Percentiles rank a stretch among this genome's conserved stretches.
phyloP scores from a whole-genome alignment of 139 green algal genomes.

The Coccomyxa sp. region DNA sequence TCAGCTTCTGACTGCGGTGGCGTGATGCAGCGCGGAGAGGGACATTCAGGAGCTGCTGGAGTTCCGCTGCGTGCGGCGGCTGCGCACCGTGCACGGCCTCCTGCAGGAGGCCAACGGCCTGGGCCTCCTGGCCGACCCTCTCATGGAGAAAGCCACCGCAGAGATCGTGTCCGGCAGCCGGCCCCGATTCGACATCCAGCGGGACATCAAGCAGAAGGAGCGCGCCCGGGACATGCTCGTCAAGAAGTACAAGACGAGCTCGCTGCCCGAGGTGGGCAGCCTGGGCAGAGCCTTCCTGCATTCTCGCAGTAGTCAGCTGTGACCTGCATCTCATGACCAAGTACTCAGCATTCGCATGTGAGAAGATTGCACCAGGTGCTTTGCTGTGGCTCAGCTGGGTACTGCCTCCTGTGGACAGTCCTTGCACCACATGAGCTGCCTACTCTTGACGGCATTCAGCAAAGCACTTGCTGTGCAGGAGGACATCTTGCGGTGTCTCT shows the following conservation, averaged over 20 bases:
- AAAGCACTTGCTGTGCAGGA: slow-evolving; percentile 53
- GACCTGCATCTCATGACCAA: background rate
- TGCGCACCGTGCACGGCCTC: slow-evolving; percentile 74
- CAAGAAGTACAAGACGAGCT: slow-evolving; percentile 46
- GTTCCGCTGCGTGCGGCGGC: slow-evolving; percentile 61
- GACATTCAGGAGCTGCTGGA: slow-evolving; percentile 75
- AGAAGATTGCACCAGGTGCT: too few relatives aligned
- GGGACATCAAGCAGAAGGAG: slow-evolving; percentile 88
- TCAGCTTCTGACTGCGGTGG: too few relatives aligned
- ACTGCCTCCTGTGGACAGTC: too few relatives aligned
- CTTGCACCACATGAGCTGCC: slow-evolving; percentile 5
- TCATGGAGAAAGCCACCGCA: slow-evolving; percentile 68
- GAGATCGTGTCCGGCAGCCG: slow-evolving; percentile 71
- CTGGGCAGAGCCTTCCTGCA: too few relatives aligned
- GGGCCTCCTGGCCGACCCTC: slow-evolving; percentile 65
- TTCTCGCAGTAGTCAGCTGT: too few relatives aligned
- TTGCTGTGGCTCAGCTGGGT: too few relatives aligned
- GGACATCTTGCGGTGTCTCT: slow-evolving; percentile 80
- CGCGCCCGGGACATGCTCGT: slow-evolving; percentile 65
- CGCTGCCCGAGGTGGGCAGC: slow-evolving; percentile 2
- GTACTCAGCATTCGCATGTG: too few relatives aligned
- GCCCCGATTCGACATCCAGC: slow-evolving; percentile 60
- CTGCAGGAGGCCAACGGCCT: slow-evolving; percentile 64
- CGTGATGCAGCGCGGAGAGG: background rate
- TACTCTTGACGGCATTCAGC: too few relatives aligned